These are phyloP conservation scores for Leccinum subgranulosum DNA, from an alignment of 768 basidiomycete genomes.

Conservation along the genomic window DNA sequence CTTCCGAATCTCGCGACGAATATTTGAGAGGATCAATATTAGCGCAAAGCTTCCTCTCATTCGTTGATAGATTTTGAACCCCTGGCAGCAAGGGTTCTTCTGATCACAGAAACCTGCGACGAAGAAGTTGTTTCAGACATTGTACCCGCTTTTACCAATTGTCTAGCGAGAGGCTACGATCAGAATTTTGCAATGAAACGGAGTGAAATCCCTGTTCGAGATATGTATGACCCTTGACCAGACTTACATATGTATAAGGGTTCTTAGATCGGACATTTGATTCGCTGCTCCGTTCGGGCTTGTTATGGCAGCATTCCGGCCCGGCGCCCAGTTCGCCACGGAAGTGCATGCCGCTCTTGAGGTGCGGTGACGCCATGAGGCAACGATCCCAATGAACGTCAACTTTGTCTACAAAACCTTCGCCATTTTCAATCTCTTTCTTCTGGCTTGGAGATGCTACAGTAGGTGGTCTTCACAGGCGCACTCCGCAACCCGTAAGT, in stretches of 20 bases:
- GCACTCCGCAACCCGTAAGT: not conserved
- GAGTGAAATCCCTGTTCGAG: no score
- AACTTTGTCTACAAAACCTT: not conserved
- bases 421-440: constrained; percentile 3
- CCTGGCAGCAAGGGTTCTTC: not conserved
- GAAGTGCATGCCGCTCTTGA: not conserved
- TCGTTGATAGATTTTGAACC: not conserved
- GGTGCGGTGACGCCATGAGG: not conserved
- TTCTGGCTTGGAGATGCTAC: constrained; percentile 2
- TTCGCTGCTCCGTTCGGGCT: not conserved
- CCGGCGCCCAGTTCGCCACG: not conserved
- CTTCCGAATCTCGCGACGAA: not conserved
- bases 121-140: not conserved
- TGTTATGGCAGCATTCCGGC: not conserved
- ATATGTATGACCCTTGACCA: no score
- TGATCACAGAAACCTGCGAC: not conserved
- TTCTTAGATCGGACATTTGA: not conserved
- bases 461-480: not conserved
- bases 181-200: not conserved
- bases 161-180: not conserved
- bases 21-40: not conserved
- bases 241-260: no score
- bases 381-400: not conserved
- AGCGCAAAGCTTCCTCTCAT: not conserved
- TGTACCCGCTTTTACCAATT: not conserved